phyloP scores from a whole-genome alignment of 1,139 yeast species.

The Kazachstania sp. region DNA sequence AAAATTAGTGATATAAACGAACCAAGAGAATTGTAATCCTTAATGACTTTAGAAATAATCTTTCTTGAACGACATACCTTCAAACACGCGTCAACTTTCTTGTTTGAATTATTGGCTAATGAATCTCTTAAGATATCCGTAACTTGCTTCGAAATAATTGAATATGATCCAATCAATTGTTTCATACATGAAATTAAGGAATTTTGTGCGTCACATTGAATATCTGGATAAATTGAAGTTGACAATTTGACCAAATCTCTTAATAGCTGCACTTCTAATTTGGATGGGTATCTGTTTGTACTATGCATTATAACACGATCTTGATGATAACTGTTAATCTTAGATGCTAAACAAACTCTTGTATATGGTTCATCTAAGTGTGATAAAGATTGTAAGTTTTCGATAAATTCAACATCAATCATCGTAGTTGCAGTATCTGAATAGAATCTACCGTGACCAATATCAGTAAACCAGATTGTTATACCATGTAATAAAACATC shows the following conservation, averaged over 20 bases:
- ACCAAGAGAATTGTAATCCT: slow-evolving; percentile 48
- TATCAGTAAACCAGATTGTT: slow-evolving; percentile 77
- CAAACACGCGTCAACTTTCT: slow-evolving; percentile 60
- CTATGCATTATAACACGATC: slow-evolving; percentile 68
- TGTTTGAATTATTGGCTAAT: slow-evolving; percentile 43
- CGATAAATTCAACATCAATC: slow-evolving; percentile 40
- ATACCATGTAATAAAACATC: slow-evolving; percentile 58
- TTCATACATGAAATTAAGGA: slow-evolving; percentile 65
- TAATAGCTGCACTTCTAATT: slow-evolving; percentile 56
- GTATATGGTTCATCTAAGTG: slow-evolving; percentile 58
- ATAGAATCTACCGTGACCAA: slow-evolving; percentile 65
- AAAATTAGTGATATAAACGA: slow-evolving; percentile 43
- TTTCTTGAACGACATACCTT: slow-evolving; percentile 45
- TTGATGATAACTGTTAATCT: slow-evolving; percentile 68
- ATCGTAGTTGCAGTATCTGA: slow-evolving; percentile 43
- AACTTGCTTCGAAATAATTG: slow-evolving; percentile 39
- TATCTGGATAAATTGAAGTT: slow-evolving; percentile 62
- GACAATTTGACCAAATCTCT: slow-evolving; percentile 62
- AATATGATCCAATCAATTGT: slow-evolving; percentile 62
- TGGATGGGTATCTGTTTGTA: slow-evolving; percentile 65
- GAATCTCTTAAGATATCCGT: slow-evolving; percentile 43
- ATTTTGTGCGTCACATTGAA: slow-evolving; percentile 62
- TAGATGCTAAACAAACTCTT: slow-evolving; percentile 64
- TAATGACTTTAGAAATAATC: slow-evolving; percentile 46
- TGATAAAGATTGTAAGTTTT: slow-evolving; percentile 38